Evolutionary conservation across 768 basidiomycete genomes (phyloP).

Genomic region (Amanita inopinata): DNA sequence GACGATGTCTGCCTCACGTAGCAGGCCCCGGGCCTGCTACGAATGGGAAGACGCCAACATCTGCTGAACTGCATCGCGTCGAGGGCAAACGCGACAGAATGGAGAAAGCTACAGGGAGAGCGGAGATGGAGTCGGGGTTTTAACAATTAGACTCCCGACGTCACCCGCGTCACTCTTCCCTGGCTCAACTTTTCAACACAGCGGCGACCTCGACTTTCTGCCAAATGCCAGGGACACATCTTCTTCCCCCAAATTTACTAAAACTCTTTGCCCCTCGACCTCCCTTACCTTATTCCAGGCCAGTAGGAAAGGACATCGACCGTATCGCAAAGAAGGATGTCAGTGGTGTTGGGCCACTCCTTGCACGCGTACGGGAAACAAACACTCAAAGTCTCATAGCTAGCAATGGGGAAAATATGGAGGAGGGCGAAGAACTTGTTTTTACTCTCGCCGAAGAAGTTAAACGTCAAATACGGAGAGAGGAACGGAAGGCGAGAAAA

Average conservation of each 20-base stretch:
- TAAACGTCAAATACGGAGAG: slow-evolving; percentile 66
- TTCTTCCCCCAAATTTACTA: slow-evolving; percentile 91
- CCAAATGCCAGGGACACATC: slow-evolving; percentile 64
- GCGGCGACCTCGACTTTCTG: slow-evolving; percentile 9
- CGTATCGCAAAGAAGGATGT: slow-evolving; percentile 62
- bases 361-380: slow-evolving; percentile 67
- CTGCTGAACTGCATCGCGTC: too few species aligned
- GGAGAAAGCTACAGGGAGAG: too few species aligned
- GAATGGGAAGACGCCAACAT: too few species aligned
- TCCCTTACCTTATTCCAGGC: slow-evolving; percentile 77
- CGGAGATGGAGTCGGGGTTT: too few species aligned
- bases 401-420: slow-evolving; percentile 59
- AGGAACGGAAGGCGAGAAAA: slow-evolving; percentile 70
- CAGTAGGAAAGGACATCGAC: slow-evolving; percentile 77
- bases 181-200: neutral
- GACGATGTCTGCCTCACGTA: slow-evolving; percentile 9
- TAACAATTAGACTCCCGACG: neutral
- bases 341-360: slow-evolving; percentile 64
- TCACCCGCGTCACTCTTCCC: neutral
- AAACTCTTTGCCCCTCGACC: slow-evolving; percentile 95
- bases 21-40: too few species aligned
- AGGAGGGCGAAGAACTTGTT: slow-evolving; percentile 75
- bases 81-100: too few species aligned
- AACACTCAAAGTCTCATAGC: slow-evolving; percentile 58
- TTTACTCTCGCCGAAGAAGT: slow-evolving; percentile 80